Percentiles rank a stretch among this genome's conserved stretches.
Conservation (phyloP, 768 basidiomycete genomes). For the Nevesoporus exiguus region DNA sequence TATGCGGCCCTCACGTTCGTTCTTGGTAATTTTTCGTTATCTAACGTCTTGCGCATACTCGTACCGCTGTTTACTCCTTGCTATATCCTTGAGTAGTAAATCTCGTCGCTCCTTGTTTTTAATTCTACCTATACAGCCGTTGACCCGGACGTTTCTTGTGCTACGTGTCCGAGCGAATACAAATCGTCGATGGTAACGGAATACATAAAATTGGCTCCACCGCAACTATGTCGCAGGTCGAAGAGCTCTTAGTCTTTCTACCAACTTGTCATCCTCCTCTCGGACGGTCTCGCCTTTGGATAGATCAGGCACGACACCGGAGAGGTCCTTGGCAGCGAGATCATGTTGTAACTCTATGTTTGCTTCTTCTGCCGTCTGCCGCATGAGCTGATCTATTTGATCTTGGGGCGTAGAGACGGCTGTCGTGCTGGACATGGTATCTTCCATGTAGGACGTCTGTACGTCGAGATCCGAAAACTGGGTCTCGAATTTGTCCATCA, state of each 20-base stretch:
- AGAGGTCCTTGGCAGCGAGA: slow-evolving; percentile 61
- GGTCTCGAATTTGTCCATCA: slow-evolving; percentile 98
- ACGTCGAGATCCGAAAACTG: slow-evolving; percentile 98
- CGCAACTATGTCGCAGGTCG: slow-evolving; percentile 61
- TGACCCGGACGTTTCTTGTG: neutral
- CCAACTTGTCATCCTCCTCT: slow-evolving; percentile 80
- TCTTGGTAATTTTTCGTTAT: slow-evolving; percentile 31
- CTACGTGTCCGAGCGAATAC: neutral
- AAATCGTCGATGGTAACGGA: neutral
- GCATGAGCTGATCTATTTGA: slow-evolving; percentile 89
- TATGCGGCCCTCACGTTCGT: neutral
- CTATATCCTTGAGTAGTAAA: slow-evolving; percentile 9
- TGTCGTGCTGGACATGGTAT: slow-evolving; percentile 90
- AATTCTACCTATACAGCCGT: neutral
- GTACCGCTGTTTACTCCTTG: slow-evolving; percentile 21
- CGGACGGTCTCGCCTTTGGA: slow-evolving; percentile 49
- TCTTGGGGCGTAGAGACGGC: slow-evolving; percentile 95
- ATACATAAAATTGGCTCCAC: slow-evolving; percentile 6
- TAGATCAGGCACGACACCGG: slow-evolving; percentile 54
- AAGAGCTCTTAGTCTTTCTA: slow-evolving; percentile 83
- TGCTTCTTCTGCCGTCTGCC: slow-evolving; percentile 95
- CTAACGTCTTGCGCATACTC: slow-evolving; percentile 15
- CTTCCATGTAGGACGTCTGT: slow-evolving; percentile 97
- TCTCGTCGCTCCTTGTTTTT: slow-evolving; percentile 15
- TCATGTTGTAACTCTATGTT: slow-evolving; percentile 95